These are phyloP conservation scores for Oxyria digyna DNA, from an alignment of 148 eudicot species.

Conservation along the genomic window DNA sequence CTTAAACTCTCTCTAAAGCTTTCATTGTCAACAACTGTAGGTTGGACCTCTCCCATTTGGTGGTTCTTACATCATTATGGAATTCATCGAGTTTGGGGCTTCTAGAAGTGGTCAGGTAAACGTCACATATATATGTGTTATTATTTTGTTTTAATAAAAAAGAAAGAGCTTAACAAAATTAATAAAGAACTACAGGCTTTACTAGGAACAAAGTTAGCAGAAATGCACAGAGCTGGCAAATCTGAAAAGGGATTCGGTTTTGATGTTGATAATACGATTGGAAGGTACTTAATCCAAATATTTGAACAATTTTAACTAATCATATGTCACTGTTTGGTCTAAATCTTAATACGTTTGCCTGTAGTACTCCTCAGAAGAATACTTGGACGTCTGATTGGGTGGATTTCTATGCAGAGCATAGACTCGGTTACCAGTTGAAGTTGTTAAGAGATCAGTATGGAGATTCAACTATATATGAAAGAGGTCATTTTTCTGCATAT, in stretches of 20 bases:
- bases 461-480: slow-evolving; percentile 79
- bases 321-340: not conserved
- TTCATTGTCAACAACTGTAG: slow-evolving; percentile 36
- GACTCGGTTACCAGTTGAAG: slow-evolving; percentile 85
- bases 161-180: slow-evolving; percentile 13
- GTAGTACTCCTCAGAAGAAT: slow-evolving; percentile 89
- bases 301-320: not conserved
- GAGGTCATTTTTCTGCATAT: slow-evolving; percentile 33
- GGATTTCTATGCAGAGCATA: slow-evolving; percentile 68
- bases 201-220: slow-evolving; percentile 86
- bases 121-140: not conserved
- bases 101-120: slow-evolving; percentile 73
- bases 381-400: slow-evolving; percentile 96
- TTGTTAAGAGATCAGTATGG: slow-evolving; percentile 75
- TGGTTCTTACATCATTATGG: slow-evolving; percentile 96
- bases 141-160: not conserved
- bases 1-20: too few species aligned
- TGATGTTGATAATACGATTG: slow-evolving; percentile 86
- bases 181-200: slow-evolving; percentile 35
- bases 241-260: slow-evolving; percentile 86
- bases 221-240: slow-evolving; percentile 89
- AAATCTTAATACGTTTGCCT: not conserved
- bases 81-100: slow-evolving; percentile 80
- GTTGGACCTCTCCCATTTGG: slow-evolving; percentile 73
- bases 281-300: slow-evolving; percentile 48